These are phyloP conservation scores for Aspergillus nomiae DNA, from an alignment of 2,329 filamentous ascomycete species.

Conservation along the genomic window DNA sequence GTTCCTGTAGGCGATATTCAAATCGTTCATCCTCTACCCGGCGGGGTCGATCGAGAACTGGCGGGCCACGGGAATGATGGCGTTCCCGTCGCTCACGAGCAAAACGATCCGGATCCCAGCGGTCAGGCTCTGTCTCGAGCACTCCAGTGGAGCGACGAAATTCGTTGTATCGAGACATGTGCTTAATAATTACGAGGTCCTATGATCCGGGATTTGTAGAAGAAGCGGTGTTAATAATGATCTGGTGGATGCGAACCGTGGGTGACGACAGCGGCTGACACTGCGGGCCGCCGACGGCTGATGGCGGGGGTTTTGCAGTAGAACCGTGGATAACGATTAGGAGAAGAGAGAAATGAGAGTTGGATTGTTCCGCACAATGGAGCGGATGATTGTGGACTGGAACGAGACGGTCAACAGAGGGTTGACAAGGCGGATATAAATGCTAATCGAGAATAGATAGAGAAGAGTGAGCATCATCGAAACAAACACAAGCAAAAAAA, in stretches of 20 bases:
- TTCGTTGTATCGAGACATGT: conserved; percentile 43
- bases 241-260: conserved; percentile 32
- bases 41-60: conserved; percentile 38
- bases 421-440: not conserved
- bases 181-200: not conserved
- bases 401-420: not conserved
- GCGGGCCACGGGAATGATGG: conserved; percentile 36
- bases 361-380: not conserved
- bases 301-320: conserved; percentile 15
- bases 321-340: conserved; percentile 21
- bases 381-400: not conserved
- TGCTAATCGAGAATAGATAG: conserved; percentile 5
- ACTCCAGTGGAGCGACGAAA: conserved; percentile 37
- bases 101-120: conserved; percentile 46
- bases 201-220: conserved; percentile 4
- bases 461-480: not conserved
- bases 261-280: conserved; percentile 41
- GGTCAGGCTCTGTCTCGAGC: conserved; percentile 29
- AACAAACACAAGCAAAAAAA: not conserved
- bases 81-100: conserved; percentile 47
- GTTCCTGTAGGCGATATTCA: conserved; percentile 43
- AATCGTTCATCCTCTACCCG: conserved; percentile 42
- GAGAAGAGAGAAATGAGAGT: not conserved
- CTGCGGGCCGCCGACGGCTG: conserved; percentile 28
- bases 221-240: conserved; percentile 6